Conservation (phyloP, 2,329 filamentous ascomycete species). For the Laburnicola sp. region DNA sequence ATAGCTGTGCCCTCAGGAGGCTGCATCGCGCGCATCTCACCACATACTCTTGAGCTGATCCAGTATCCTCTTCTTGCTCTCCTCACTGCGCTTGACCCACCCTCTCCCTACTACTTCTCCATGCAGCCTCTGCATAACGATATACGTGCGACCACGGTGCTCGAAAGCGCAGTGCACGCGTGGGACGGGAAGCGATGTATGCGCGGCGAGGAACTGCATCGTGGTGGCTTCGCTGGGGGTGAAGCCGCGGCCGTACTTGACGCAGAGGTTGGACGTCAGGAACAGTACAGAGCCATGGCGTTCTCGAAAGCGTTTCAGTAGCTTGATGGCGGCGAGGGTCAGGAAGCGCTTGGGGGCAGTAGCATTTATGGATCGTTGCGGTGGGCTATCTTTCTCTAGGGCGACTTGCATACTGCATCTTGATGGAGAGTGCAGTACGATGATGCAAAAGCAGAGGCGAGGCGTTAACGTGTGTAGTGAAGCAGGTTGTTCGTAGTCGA, state of each 20-base stretch:
- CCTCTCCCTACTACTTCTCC: constrained; percentile 19
- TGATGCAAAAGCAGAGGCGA: too few species aligned
- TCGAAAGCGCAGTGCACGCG: constrained; percentile 49
- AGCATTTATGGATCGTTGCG: constrained; percentile 6
- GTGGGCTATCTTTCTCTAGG: constrained; percentile 7
- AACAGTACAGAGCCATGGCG: constrained; percentile 4
- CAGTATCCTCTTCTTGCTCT: too few species aligned
- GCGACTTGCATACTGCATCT: too few species aligned
- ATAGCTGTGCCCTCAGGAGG: too few species aligned
- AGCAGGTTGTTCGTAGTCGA: too few species aligned
- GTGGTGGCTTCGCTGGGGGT: constrained; percentile 39
- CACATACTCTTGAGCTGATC: too few species aligned
- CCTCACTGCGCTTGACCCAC: too few species aligned
- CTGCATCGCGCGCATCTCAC: too few species aligned
- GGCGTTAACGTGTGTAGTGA: too few species aligned
- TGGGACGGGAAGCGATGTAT: constrained; percentile 51
- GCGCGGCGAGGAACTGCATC: constrained; percentile 45
- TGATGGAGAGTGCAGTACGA: too few species aligned
- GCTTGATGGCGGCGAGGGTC: constrained; percentile 12
- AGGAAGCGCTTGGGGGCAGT: constrained; percentile 7
- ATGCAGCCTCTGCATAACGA: constrained; percentile 49
- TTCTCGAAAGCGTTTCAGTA: constrained; percentile 10
- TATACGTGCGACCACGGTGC: constrained; percentile 45
- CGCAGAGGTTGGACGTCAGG: constrained; percentile 1
- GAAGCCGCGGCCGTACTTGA: neutral